Base-by-base conservation (phyloP, 306 rosid species). In the Trifolium pratense region DNA sequence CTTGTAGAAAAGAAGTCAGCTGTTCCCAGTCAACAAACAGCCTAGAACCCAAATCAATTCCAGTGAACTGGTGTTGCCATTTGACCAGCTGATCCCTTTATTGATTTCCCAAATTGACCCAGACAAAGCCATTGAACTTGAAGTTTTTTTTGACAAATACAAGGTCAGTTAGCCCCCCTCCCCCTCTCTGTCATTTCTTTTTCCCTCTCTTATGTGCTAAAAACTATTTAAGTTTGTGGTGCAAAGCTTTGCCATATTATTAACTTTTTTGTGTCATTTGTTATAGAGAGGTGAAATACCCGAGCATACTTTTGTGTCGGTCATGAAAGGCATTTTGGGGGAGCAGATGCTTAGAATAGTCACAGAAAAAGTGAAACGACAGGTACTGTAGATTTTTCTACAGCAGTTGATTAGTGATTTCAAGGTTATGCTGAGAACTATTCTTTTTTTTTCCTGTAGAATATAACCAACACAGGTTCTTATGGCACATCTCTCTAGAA, bases 341-440 rank as follows among this genome's bases (percentile, higher is more conserved):
- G 94, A 86, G 37, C 97, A 91, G 83, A 79, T 89, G 89, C 97
- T 93, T 68, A 86, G 84, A 82, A 23, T 84, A 85, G 94, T 93
- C 61, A 83, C 85, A 68, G 7, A 78, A 11, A 77, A 80, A 84
- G 85, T 91, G 65, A 92, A 89, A 79, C 45, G 83, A 56, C 97
- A 86, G 87, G 98, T 87, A 61, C 39, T 29, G 16, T 1, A 4
- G 39, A 34, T 6, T 37, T 60, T 68, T 34, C 36, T 43, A 71
- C 6, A 71, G 37, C 60, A 36, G 43, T 37, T 23, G 29, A 67
- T 16, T 32, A 73, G 1, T 14, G 37, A 32, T 53, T 39, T 76
- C 36, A 42, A 40, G 21, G 5, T 68, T 60, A 39, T 73, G 74
- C 80, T 80, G 68, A 68, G 48, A 46, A 53, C 40, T 20, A 29